Conservation (phyloP, 768 basidiomycete genomes). For the Xanthoconium stramineum region DNA sequence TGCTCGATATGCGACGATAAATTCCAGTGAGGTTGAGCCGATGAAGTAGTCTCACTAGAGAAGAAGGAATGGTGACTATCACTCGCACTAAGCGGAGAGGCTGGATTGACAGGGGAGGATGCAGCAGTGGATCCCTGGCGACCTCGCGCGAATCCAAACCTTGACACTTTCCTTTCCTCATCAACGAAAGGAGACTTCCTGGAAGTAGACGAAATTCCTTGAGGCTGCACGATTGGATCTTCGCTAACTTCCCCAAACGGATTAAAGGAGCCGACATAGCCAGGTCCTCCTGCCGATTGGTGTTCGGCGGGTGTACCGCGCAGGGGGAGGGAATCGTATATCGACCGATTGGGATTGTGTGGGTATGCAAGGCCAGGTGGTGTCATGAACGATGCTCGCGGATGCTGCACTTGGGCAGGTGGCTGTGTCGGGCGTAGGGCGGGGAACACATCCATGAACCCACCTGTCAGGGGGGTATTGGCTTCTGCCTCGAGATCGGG, state of each 20-base stretch:
- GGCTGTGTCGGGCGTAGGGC: conserved; percentile 42
- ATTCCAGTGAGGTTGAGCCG: conserved; percentile 45
- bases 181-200: conserved; percentile 51
- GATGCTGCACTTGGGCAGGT: conserved; percentile 20
- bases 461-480: conserved; percentile 57
- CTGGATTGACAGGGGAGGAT: conserved; percentile 55
- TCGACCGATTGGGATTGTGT: conserved; percentile 45
- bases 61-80: conserved; percentile 50
- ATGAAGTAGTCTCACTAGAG: conserved; percentile 37
- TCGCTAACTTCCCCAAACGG: conserved; percentile 68
- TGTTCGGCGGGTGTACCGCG: conserved; percentile 43
- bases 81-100: conserved; percentile 53
- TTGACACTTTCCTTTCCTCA: conserved; percentile 61
- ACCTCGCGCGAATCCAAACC: conserved; percentile 79
- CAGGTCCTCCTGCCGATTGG: conserved; percentile 43
- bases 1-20: conserved; percentile 39
- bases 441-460: conserved; percentile 71
- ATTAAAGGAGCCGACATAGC: conserved; percentile 75
- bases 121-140: conserved; percentile 56
- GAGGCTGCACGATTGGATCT: conserved; percentile 36
- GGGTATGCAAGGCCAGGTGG: conserved; percentile 56
- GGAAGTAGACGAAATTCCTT: conserved; percentile 30
- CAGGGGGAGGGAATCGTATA: conserved; percentile 51
- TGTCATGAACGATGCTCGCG: conserved; percentile 35
- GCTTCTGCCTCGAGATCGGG: conserved; percentile 48